A percentile compares a stretch with the other conserved stretches of the same genome.
These are phyloP conservation scores for Zangia roseola DNA, from an alignment of 768 basidiomycete genomes.

Conservation along the genomic window DNA sequence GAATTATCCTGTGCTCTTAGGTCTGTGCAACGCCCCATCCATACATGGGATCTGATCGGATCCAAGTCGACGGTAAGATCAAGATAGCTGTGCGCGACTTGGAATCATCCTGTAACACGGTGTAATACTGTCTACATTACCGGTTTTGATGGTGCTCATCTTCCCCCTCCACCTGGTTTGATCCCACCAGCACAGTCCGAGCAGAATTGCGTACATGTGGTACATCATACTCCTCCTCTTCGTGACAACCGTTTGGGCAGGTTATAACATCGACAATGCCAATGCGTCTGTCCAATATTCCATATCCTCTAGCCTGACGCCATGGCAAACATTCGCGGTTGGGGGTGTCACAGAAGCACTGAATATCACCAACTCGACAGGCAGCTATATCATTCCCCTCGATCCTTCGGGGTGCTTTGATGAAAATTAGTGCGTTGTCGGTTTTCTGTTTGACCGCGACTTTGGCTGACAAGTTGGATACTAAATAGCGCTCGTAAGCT, in stretches of 20 bases:
- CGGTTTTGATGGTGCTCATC: not conserved
- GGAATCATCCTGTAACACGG: too few species aligned
- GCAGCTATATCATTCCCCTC: constrained; percentile 15
- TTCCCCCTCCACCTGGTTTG: not conserved
- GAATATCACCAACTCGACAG: constrained; percentile 16
- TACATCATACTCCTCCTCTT: constrained; percentile 10
- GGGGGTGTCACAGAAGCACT: not conserved
- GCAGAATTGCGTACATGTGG: constrained; percentile 5
- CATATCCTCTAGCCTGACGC: constrained; percentile 13
- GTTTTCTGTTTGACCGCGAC: not conserved
- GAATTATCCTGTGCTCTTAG: too few species aligned
- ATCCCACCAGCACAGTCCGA: not conserved
- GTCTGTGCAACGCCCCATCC: too few species aligned
- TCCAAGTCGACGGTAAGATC: not conserved
- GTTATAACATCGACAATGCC: constrained; percentile 26
- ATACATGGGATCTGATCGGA: too few species aligned
- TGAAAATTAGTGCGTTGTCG: constrained; percentile 23
- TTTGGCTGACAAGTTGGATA: not conserved
- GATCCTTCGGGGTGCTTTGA: constrained; percentile 22
- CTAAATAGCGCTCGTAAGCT: constrained; percentile 21
- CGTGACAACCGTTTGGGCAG: constrained; percentile 14
- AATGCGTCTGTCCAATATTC: constrained; percentile 20
- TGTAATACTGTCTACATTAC: not conserved
- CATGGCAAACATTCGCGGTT: constrained; percentile 15
- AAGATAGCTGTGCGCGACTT: not conserved